Evolutionary conservation across 1,284 basidiomycete genomes (phyloP).

Genomic region (Moesziomyces parantarcticus): DNA sequence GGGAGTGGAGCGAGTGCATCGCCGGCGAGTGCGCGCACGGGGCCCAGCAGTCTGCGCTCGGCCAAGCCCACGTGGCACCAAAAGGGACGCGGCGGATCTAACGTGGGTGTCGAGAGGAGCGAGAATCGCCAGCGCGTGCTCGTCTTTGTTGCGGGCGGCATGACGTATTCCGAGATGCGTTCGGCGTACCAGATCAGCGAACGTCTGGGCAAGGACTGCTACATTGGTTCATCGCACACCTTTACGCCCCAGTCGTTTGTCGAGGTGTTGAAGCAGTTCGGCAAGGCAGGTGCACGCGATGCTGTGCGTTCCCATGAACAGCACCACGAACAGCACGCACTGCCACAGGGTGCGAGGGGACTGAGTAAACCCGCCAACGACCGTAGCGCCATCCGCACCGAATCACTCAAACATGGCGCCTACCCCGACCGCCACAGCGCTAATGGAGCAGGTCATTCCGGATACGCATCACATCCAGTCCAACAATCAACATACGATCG

Average conservation of each 20-base stretch:
- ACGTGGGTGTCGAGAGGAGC: conserved; percentile 19
- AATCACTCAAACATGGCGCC: conserved; percentile 28
- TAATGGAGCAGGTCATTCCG: conserved; percentile 4
- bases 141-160: conserved; percentile 92
- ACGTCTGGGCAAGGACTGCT: conserved; percentile 84
- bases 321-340: background rate
- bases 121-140: conserved; percentile 84
- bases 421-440: conserved; percentile 1
- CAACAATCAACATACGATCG: conserved; percentile 31
- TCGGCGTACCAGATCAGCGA: conserved; percentile 84
- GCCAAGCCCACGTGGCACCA: conserved; percentile 63
- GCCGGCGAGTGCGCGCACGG: conserved; percentile 8
- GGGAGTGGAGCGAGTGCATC: background rate
- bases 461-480: conserved; percentile 9
- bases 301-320: conserved; percentile 10
- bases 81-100: conserved; percentile 39
- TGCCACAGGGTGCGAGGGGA: conserved; percentile 35
- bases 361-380: conserved; percentile 50
- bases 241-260: conserved; percentile 85
- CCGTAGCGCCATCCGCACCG: conserved; percentile 37
- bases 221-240: conserved; percentile 91
- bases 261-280: conserved; percentile 78
- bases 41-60: conserved; percentile 48
- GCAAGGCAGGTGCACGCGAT: conserved; percentile 47
- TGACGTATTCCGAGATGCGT: conserved; percentile 95